phyloP scores from a whole-genome alignment of 192 early-diverging fungal genomes.

The Chytriomyces sp. region DNA sequence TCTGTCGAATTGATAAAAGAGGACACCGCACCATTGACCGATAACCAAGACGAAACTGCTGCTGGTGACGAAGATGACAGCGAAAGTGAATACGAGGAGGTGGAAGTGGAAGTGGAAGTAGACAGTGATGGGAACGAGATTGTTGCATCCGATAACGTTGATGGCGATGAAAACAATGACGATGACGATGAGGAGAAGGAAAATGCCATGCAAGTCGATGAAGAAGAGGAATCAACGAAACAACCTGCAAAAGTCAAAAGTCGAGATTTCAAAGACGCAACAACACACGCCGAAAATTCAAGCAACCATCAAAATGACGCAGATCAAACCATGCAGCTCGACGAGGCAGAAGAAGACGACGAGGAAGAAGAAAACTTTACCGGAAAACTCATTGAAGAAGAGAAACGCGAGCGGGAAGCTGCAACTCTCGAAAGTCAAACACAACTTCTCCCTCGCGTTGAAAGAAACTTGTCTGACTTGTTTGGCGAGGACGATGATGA shows the following conservation, averaged over 20 bases:
- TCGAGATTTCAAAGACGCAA: neutral
- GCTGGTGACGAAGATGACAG: neutral
- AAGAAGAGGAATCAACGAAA: neutral
- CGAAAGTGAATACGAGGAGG: slow-evolving; percentile 17
- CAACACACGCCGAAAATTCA: neutral
- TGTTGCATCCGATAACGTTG: neutral
- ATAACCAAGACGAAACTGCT: neutral
- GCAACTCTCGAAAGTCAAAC: neutral
- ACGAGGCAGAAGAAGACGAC: neutral
- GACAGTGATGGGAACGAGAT: slow-evolving; percentile 6
- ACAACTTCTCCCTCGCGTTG: neutral
- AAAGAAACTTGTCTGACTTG: neutral
- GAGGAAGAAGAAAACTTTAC: neutral
- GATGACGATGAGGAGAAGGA: neutral
- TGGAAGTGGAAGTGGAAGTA: slow-evolving; percentile 16
- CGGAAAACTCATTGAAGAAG: neutral
- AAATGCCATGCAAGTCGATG: neutral
- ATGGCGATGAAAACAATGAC: neutral
- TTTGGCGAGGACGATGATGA: neutral
- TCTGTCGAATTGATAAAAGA: neutral
- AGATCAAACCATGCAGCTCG: neutral
- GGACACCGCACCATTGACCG: neutral
- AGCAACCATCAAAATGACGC: neutral
- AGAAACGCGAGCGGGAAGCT: neutral
- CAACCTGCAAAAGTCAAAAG: neutral